These are phyloP conservation scores for Rhododendron griersonianum DNA, from an alignment of 148 eudicot species.

Conservation along the genomic window DNA sequence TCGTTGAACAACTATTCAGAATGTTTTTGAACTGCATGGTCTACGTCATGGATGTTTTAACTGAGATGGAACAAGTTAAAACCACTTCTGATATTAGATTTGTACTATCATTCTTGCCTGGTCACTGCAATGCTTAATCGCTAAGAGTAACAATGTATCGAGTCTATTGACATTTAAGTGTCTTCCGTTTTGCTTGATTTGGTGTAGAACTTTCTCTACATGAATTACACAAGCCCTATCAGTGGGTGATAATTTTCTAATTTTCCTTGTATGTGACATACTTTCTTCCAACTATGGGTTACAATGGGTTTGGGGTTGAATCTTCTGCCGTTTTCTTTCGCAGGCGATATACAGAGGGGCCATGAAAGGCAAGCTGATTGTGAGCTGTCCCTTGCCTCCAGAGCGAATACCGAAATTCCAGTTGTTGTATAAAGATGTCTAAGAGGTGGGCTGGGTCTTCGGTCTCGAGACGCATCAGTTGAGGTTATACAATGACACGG, in stretches of 20 bases:
- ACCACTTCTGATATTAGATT: not conserved
- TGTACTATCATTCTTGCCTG: not conserved
- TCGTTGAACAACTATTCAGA: not conserved
- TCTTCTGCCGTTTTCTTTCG: conserved; percentile 16
- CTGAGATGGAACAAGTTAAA: not conserved
- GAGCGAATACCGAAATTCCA: conserved; percentile 89
- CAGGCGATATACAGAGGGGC: conserved; percentile 96
- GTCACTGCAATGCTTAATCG: not conserved
- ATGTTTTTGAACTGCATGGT: not conserved
- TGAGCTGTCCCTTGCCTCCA: conserved; percentile 87
- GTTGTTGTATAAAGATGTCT: conserved; percentile 78
- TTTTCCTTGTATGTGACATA: not conserved
- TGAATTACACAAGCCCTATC: not conserved
- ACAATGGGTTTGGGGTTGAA: no score
- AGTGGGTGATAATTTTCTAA: not conserved
- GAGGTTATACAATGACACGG: not conserved
- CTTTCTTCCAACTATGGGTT: not conserved
- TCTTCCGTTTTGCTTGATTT: not conserved
- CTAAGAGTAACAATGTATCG: not conserved
- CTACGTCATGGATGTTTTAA: not conserved
- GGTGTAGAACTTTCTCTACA: not conserved
- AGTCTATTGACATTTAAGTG: not conserved
- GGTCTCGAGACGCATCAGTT: not conserved
- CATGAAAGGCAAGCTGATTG: conserved; percentile 98
- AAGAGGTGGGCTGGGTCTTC: conserved; percentile 13